Evolutionary conservation across 2,329 filamentous ascomycete genomes (phyloP).

Genomic region (Chlorencoelia australis): DNA sequence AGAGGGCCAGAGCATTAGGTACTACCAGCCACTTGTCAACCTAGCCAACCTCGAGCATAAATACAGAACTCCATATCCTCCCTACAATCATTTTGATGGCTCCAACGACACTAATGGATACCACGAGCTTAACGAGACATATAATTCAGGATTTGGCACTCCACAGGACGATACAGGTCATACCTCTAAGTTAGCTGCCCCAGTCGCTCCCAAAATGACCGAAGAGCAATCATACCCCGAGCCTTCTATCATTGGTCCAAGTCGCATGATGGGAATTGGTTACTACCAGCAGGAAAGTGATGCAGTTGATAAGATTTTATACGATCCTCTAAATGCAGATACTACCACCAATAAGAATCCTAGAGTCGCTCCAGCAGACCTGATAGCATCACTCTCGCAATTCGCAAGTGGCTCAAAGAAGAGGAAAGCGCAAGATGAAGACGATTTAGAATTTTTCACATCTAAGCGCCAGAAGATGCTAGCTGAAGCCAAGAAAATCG

Average conservation of each 20-base stretch:
- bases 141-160: neutral
- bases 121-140: conserved; percentile 15
- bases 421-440: conserved; percentile 15
- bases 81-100: conserved; percentile 3
- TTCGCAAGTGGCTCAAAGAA: conserved; percentile 14
- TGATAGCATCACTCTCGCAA: conserved; percentile 13
- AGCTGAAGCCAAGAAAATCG: conserved; percentile 13
- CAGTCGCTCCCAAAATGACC: conserved; percentile 14
- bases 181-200: conserved; percentile 16
- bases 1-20: neutral
- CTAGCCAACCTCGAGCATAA: conserved; percentile 1
- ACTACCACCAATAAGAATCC: conserved; percentile 7
- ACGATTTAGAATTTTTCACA: conserved; percentile 21
- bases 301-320: conserved; percentile 24
- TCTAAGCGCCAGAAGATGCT: conserved; percentile 19
- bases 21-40: conserved; percentile 1
- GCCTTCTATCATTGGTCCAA: conserved; percentile 14
- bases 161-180: conserved; percentile 10
- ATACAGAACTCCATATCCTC: neutral
- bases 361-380: conserved; percentile 19
- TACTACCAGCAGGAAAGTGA: conserved; percentile 23
- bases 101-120: conserved; percentile 9
- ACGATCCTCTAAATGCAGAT: conserved; percentile 19
- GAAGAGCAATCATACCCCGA: conserved; percentile 16
- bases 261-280: conserved; percentile 24